Evolutionary conservation across 2,329 filamentous ascomycete species (phyloP), one percentile per base, ranked within the genome.

Genomic region (Neocucurbitaria cava): DNA sequence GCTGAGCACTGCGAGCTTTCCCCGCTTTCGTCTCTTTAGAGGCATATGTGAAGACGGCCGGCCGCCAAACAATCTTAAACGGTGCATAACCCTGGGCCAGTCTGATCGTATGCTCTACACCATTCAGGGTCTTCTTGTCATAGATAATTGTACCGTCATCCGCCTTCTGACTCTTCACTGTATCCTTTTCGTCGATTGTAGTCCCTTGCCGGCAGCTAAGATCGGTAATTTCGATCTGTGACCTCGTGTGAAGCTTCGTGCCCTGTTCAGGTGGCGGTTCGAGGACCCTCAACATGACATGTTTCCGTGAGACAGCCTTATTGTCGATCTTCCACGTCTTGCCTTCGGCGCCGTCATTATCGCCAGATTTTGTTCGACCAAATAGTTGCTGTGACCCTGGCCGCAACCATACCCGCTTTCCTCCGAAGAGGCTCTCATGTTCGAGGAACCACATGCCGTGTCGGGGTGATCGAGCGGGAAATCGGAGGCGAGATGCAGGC

Each of bases 311-410:
- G 44, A 99, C 90, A 1, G 89, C 89, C 68, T 90, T 91, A 68
- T 95, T 85, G 5, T 88, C 85, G 62, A 96, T 90, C 21, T 85
- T 87, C 59, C 67, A 70, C n/a, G 65, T 70, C 45, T 69, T 73
- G 28, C 51, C 52, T 20, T 70, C 69, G 24, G 71, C 82, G 64
- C 35, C 39, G 21, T 69, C 64, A 39, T 68, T 61, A 20, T 70
- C 68, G 86, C 87, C 81, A 68, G 89, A 83, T 59, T 83, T 84
- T 33, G 90, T 92, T 60, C 94, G 87, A 51, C 94, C 94, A 72
- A 96, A 91, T 18, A 96, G 83, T 74, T 95, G 94, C 65, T 85
- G 87, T 72, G 92, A 91, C 46, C 92, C 93, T 1, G 93, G 93
- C 53, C 89, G 87, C 57, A 96, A 82, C 93, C 93, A 96, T 63